Base-by-base conservation (phyloP, 495 filamentous ascomycete species). In the Staphylotrichum longicolle region DNA sequence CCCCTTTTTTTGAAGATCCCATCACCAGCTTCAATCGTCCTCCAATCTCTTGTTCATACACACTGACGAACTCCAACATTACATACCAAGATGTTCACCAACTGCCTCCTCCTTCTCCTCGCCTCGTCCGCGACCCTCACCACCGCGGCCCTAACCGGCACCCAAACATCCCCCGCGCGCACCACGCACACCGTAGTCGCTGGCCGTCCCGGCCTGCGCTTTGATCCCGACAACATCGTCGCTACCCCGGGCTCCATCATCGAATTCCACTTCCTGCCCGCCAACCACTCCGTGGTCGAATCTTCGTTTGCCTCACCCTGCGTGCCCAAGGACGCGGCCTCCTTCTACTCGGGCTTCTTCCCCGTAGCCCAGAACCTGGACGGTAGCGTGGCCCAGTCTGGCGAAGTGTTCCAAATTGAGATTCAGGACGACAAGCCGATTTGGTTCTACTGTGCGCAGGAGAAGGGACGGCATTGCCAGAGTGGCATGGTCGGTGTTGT, bases 231-330 rank as follows among this genome's bases (percentile, higher is more conserved):
- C 49, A 80, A 73, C 54, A 68, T 85, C 60, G 74, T 73, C 4
- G 84, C 83, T 3, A 70, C 74, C 6, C 66, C 77, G 5, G 84
- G 84, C 33, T 80, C 82, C 57, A 59, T 77, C 5, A 66, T 88
- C 55, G 74, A 82, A 37, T 87, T 82, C 63, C 75, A 84, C 62
- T 88, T 84, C 73, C 80, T 77, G 59, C 80, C 82, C 2, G 71
- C 71, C 39, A 85, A 84, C 63, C 85, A 87, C 69, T 82, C 80
- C 20, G 80, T 87, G 47, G 79, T 78, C 11, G 77, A 84, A 54
- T 75, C 82, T 7, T 74, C 79, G 34, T 88, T 83, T 63, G 58
- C 57, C 35, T 70, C 74, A 2, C 83, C 85, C 3, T 87, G 84
- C 70, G 63, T 75, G 30, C 82, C 83, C 30, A 40, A 60, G 27